Base-by-base conservation (phyloP, 805 yeast genomes). In the Zygosaccharomyces kombuchaensis region DNA sequence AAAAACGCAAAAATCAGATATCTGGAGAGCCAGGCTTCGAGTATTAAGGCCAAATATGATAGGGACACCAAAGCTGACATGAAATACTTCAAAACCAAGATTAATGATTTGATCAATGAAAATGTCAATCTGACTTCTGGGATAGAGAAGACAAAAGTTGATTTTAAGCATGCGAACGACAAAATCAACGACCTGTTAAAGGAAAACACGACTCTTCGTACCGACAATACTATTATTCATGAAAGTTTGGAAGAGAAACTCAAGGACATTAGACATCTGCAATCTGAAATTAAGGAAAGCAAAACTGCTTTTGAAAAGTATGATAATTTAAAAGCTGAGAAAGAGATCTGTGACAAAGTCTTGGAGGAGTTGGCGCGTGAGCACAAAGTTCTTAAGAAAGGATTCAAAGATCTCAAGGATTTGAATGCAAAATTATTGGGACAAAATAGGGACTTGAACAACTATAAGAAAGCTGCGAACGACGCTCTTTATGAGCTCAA, bases 1-100 rank as follows among this genome's bases (percentile, higher is more conserved):
- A 38, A 14, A 16, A 38, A 38, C 14, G 25, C 34, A 6, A 38
- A 38, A 10, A 38, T 38, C 14, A 26, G 27, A 17, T 38, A 16
- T 25, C 14, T 38, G 9, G 41, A 38, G 25, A 27, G 25, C 6
- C 41, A 38, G n/a, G 22, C 31, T 12, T 22, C 17, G 13, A 27
- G 10, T 2, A 27, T 29, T 10, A 38, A 38, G 25, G 17, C 31
- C 13, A 38, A 38, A 22, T 38, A 38, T 38, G 34, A 38, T 27
- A 27, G 41, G 22, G 41, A 38, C 26, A 14, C 31, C 9, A 38
- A 27, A 9, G 19, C 34, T 26, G 41, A 38, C 14, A 25, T 38
- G 41, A 38, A 27, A 38, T 38, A 38, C 16, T 38, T 38, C 14
- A 38, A 38, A 27, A 26, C 26, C 4, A 38, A 27, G 12, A 38